Evolutionary conservation across 1,284 basidiomycete genomes (phyloP), one percentile per base, ranked within the genome.

Genomic region (Megacollybia platyphylla): DNA sequence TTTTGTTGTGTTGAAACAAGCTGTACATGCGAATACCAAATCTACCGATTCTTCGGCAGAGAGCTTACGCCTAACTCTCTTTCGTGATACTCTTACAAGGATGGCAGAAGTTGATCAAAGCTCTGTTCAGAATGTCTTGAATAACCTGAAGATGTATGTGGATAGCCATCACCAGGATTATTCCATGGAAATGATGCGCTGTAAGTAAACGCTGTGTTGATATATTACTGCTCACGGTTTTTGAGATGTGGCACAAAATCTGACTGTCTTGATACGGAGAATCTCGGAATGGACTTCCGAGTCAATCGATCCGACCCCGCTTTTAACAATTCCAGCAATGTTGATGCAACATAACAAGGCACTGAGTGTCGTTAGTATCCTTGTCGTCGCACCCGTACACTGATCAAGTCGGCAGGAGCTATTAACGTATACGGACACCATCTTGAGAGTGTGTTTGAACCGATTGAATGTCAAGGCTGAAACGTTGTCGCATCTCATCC

Each of bases 261-360:
- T 83, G 10, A 67, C 63, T 1, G 60, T 59, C 20, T 54, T 80
- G 42, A 68, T 72, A 27, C 67, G 78, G 7, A 70, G 73, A 32
- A 64, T 70, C 13, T 68, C 72, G 6, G 80, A 83, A 46, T 68
- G 69, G 52, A 53, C 61, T 39, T 61, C 57, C 11, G 57, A 66
- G 11, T 54, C 50, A 2, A 65, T 78, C 39, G 70, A 83, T 51
- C 66, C 76, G 4, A 72, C 72, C 9, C 65, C 78, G 4, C 50
- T 84, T 10, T 51, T 85, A 11, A 40, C 59, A 2, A 68, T 80
- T 42, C 61, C 67, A 1, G 61, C 71, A 4, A 62, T 63, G 6
- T 59, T 84, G 20, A 61, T 80, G 8, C 67, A 75, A 43, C 65
- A 76, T 52, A 79, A 82, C 57, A 75, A 74, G 54, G 56, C 65